Base-by-base conservation (phyloP, 306 rosid species). In the Cicer arietinum region DNA sequence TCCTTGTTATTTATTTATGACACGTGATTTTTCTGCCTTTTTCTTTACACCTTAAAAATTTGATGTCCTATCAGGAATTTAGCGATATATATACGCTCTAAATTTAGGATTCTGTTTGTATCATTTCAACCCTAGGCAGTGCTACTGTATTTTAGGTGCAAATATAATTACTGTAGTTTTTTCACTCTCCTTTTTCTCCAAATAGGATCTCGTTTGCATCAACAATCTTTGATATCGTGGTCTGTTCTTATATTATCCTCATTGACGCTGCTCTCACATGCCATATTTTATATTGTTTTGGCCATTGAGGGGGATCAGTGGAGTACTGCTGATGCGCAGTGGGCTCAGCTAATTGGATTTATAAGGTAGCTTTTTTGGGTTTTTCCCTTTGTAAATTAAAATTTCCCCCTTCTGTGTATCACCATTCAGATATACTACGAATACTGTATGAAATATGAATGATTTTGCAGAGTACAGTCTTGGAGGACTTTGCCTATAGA, bases 301-400 rank as follows among this genome's bases (percentile, higher is more conserved):
- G 82, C 86, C 66, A 61, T 88, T 56, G 89, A 80, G 89, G 90
- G 89, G 79, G 79, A 79, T 50, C 77, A 43, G 48, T 81, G 90
- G 91, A 86, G 83, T 74, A 54, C 60, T 22, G 78, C 78, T 17
- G 91, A 89, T 85, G 83, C 86, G 56, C 83, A 87, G 83, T 90
- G 97, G 98, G 90, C 88, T 70, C 84, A 89, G 73, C 82, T 93
- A 83, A 79, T 91, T 60, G 98, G 98, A 77, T 79, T 93, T 69
- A 83, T 80, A 86, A 86, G 80, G 98, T 91, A 81, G 14, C 44
- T 13, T 37, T 46, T 46, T 56, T 30, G 37, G 25, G 37, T 58
- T 70, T 8, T 10, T 41, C 48, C 52, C 44, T 50, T 20, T 61
- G 68, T 59, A 22, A 59, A 63, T 46, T 48, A 10, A 51, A 17